Base-by-base conservation (phyloP, 305 asterid genomes). In the Fraxinus paxiana region DNA sequence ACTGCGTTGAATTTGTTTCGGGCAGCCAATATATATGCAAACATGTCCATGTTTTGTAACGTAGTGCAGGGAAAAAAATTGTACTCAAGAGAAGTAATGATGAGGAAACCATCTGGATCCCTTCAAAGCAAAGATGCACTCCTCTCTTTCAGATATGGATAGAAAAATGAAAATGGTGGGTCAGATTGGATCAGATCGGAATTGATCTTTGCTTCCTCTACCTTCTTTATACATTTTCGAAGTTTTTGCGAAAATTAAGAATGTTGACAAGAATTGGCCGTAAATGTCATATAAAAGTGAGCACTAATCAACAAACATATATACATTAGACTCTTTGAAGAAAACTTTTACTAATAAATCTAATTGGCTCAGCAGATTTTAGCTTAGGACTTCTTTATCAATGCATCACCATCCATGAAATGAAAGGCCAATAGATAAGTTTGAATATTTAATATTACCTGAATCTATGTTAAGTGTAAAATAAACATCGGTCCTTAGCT, bases 51-150 rank as follows among this genome's bases (percentile, higher is more conserved):
- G 77, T 65, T 48, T 54, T 76, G 71, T 17, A 74, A 73, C 48
- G 71, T 13, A 67, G 33, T 56, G 41, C 30, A 72, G 80, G 59
- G 28, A 2, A n/a, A 72, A 48, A 77, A 82, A 48, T 1, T 56
- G 75, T 79, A 83, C 48, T 69, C 20, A 51, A 80, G 81, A 88
- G 84, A 88, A 91, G 88, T 89, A 84, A 75, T 77, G 81, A 46
- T 30, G 84, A 81, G 89, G 85, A 81, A 81, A 86, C 43, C 78
- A 28, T 77, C 79, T 37, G 75, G 84, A 69, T 89, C 75, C 89
- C 94, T 92, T 92, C 59, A 83, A 92, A 90, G 97, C 93, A 89
- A 92, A 92, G 97, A 85, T 85, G 81, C 85, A 87, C 51, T 61
- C 84, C 83, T 88, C 88, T 83, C 77, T 79, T 85, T 46, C 33